Evolutionary conservation across 352 stramenopile genomes (phyloP).

Genomic region (Phytophthora constricta): DNA sequence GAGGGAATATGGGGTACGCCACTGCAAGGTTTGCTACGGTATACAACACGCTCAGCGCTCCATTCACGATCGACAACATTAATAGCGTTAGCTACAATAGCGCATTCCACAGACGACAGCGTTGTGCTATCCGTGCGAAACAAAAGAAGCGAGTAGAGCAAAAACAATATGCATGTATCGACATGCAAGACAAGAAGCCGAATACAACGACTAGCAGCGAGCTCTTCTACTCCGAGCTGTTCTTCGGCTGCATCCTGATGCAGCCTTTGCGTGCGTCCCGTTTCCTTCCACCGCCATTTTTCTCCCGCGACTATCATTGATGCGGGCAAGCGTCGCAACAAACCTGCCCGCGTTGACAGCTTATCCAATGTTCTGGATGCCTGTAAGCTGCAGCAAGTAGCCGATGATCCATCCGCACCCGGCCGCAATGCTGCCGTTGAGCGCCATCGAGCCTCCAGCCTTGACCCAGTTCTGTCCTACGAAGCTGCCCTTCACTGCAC

Average conservation of each 20-base stretch:
- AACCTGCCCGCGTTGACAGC: not conserved
- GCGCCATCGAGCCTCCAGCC: slow-evolving; percentile 72
- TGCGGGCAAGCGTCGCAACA: too few species aligned
- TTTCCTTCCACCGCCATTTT: slow-evolving; percentile 1
- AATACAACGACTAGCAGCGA: slow-evolving; percentile 25
- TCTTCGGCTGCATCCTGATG: slow-evolving; percentile 13
- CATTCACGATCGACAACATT: too few species aligned
- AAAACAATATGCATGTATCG: slow-evolving; percentile 21
- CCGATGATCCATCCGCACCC: slow-evolving; percentile 84
- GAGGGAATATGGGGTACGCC: too few species aligned
- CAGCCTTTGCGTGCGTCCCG: not conserved
- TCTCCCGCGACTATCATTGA: not conserved
- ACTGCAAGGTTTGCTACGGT: too few species aligned
- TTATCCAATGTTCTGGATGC: slow-evolving; percentile 79
- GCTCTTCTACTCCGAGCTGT: slow-evolving; percentile 27
- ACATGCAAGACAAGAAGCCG: slow-evolving; percentile 27
- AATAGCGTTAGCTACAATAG: too few species aligned
- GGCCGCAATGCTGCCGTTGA: slow-evolving; percentile 79
- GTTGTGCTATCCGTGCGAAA: not conserved
- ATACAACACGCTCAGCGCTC: too few species aligned
- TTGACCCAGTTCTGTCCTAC: slow-evolving; percentile 81
- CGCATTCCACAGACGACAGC: too few species aligned
- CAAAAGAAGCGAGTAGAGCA: not conserved
- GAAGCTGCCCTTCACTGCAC: slow-evolving; percentile 91
- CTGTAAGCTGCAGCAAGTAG: slow-evolving; percentile 82